Conservation (phyloP, 306 rosid species). For the Vicia sativa region DNA sequence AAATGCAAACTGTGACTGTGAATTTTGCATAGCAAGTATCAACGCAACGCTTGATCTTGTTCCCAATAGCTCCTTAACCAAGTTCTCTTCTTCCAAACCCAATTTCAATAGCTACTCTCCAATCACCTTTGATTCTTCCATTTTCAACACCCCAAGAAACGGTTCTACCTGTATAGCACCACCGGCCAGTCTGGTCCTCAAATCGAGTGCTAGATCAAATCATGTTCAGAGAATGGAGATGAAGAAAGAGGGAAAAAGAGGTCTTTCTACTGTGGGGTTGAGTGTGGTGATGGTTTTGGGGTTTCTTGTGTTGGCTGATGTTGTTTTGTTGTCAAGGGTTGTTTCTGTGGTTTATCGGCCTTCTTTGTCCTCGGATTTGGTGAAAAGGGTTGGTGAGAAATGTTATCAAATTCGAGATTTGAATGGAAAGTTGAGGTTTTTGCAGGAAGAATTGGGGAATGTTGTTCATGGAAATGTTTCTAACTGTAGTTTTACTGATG, state of each 20-base stretch:
- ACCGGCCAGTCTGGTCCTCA: conserved; percentile 36
- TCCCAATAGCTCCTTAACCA: conserved; percentile 69
- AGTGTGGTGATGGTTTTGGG: conserved; percentile 40
- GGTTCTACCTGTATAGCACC: neutral
- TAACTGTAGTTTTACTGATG: conserved; percentile 59
- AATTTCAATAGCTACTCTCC: conserved; percentile 47
- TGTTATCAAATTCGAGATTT: conserved; percentile 49
- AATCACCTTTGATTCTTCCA: conserved; percentile 58
- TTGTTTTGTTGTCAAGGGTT: conserved; percentile 42
- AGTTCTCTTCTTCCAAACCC: conserved; percentile 58
- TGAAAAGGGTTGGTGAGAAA: conserved; percentile 56
- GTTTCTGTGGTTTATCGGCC: conserved; percentile 50
- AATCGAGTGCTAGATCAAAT: conserved; percentile 44
- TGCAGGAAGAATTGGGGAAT: conserved; percentile 61
- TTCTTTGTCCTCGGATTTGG: conserved; percentile 46
- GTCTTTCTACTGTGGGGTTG: conserved; percentile 30
- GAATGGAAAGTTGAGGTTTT: conserved; percentile 65
- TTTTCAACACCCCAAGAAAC: conserved; percentile 58
- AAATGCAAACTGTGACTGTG: conserved; percentile 78
- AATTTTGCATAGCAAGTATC: conserved; percentile 80
- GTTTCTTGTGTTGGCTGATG: conserved; percentile 45
- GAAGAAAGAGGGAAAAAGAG: conserved; percentile 10
- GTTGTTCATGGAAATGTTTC: conserved; percentile 53
- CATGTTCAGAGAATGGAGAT: conserved; percentile 18
- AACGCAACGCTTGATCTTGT: conserved; percentile 87